Evolutionary conservation across 768 basidiomycete species (phyloP).

Genomic region (Solioccasus polychromus): DNA sequence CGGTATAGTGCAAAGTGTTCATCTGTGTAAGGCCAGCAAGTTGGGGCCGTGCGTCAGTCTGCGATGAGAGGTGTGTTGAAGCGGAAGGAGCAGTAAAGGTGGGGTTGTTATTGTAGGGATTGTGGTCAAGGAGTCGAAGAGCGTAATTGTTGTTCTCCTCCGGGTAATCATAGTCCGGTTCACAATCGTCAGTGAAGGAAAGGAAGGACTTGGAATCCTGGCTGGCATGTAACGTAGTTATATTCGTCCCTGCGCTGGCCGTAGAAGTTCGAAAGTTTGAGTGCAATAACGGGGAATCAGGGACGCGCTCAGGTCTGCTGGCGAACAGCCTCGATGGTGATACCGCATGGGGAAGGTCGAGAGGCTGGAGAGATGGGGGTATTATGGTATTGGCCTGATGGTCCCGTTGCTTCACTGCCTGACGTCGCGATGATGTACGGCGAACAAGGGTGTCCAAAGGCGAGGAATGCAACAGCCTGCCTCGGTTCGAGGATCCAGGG

Average conservation of each 20-base stretch:
- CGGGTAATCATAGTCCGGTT: constrained; percentile 33
- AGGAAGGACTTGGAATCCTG: constrained; percentile 27
- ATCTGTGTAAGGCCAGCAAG: constrained; percentile 9
- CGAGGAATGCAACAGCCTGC: constrained; percentile 41
- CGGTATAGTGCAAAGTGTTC: background rate
- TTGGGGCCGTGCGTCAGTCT: constrained; percentile 18
- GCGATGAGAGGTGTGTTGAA: background rate
- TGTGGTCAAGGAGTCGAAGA: constrained; percentile 7
- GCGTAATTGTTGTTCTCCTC: constrained; percentile 43
- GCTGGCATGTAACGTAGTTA: constrained; percentile 5
- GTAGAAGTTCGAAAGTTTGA: constrained; percentile 44
- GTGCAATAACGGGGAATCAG: constrained; percentile 48
- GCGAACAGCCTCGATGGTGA: constrained; percentile 12
- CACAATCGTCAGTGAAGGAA: constrained; percentile 29
- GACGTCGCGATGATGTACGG: constrained; percentile 47
- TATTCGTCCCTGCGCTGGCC: constrained; percentile 32
- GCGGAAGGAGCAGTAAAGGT: constrained; percentile 1
- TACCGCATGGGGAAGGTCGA: background rate
- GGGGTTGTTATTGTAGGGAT: constrained; percentile 1
- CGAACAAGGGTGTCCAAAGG: constrained; percentile 59
- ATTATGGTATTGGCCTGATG: background rate
- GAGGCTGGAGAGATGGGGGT: constrained; percentile 13
- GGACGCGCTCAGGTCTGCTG: constrained; percentile 22
- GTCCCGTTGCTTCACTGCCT: constrained; percentile 3
- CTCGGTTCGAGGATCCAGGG: constrained; percentile 20